Evolutionary conservation across 2,329 filamentous ascomycete species (phyloP), one percentile per base, ranked within the genome.

Genomic region (Penicillium sumatraense): DNA sequence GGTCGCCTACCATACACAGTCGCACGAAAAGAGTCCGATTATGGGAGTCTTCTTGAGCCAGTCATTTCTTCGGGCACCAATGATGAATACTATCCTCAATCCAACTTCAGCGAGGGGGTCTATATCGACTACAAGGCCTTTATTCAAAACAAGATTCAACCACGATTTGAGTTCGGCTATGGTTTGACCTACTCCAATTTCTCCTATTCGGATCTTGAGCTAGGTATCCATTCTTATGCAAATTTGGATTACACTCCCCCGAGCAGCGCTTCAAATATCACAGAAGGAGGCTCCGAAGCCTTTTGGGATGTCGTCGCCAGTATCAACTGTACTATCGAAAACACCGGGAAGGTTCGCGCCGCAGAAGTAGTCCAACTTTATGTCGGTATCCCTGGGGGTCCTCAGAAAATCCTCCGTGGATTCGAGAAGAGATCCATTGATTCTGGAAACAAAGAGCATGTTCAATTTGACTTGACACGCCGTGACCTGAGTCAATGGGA

Each of bases 111-210:
- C 27, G 42, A 46, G 16, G 42, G 42, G 3, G 42, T 46, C 5
- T 46, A 46, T 18, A 46, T 46, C 13, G 42, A 46, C 16, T 46
- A 46, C n/a, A 46, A 46, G 10, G 42, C 42, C 5, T 46, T 46
- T 10, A 46, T 46, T 18, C 26, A 21, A 10, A 31, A 46, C 26
- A 8, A 46, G 4, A 46, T 46, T 6, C n/a, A 46, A 9, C 42
- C 42, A 21, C 42, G 42, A n/a, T 46, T 46, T 31, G 42, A 46
- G 26, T 46, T 46, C 26, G 42, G 42, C 5, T 46, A 46, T 31
- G 42, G 42, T 5, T n/a, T 46, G 11, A 46, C 42, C 10, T 46
- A 46, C 26, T 46, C 42, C 9, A 46, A 46, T n/a, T 46, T 46
- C 16, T 46, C 42, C 2, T 46, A 46, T 27, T 46, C 27, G 11